Conservation (phyloP, 768 basidiomycete species). For the Omphalotus guepiniiformis region DNA sequence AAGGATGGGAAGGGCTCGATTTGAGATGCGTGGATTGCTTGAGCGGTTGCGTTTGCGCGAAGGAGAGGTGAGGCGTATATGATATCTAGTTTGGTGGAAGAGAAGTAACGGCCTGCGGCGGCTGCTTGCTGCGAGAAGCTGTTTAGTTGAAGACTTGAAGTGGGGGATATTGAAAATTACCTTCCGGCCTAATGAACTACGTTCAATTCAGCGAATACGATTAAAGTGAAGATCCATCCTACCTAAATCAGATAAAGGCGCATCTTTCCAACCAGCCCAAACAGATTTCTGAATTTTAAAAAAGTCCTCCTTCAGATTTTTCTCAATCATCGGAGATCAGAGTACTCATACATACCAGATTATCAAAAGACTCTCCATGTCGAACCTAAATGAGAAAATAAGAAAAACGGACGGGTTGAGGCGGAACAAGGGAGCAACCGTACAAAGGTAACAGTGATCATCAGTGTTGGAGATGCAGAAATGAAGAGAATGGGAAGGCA, state of each 20-base stretch:
- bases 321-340: not conserved
- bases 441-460: conserved; percentile 22
- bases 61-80: conserved; percentile 68
- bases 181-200: conserved; percentile 24
- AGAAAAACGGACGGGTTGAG: conserved; percentile 11
- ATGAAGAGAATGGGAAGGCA: too few species aligned
- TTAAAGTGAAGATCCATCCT: conserved; percentile 11
- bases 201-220: not conserved
- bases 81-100: conserved; percentile 42
- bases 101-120: conserved; percentile 54
- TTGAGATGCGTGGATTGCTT: conserved; percentile 49
- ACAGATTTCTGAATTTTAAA: conserved; percentile 32
- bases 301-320: not conserved
- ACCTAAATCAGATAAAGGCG: conserved; percentile 72
- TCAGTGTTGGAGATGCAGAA: too few species aligned
- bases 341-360: conserved; percentile 38
- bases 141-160: not conserved
- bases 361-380: conserved; percentile 71
- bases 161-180: conserved; percentile 15
- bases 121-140: conserved; percentile 45
- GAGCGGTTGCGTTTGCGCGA: conserved; percentile 59
- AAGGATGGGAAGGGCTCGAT: conserved; percentile 51
- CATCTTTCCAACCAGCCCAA: conserved; percentile 79
- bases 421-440: conserved; percentile 18
- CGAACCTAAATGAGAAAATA: conserved; percentile 46